Evolutionary conservation across 768 basidiomycete species (phyloP).

Genomic region (Tricholoma flavovirens): DNA sequence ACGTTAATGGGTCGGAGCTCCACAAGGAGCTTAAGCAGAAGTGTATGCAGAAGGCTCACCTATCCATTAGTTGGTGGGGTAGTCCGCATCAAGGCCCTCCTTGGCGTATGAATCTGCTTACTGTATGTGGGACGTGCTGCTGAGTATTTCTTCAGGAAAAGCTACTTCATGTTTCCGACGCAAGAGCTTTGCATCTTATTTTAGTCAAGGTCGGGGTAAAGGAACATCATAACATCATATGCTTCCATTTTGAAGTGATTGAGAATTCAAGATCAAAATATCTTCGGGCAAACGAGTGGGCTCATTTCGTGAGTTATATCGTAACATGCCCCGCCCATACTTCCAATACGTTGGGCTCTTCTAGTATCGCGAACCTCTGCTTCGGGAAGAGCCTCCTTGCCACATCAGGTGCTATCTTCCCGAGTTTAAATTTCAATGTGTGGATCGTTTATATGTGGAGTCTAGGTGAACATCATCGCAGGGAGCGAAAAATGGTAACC

Average conservation of each 20-base stretch:
- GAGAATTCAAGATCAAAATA: conserved; percentile 10
- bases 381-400: conserved; percentile 4
- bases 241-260: too few species aligned
- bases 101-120: too few species aligned
- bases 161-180: conserved; percentile 30
- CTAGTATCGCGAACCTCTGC: too few species aligned
- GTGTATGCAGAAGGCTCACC: too few species aligned
- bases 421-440: too few species aligned
- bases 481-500: conserved; percentile 31
- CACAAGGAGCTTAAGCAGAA: too few species aligned
- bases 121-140: too few species aligned
- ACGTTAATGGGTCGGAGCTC: too few species aligned
- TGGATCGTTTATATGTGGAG: not conserved
- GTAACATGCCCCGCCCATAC: too few species aligned
- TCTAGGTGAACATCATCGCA: conserved; percentile 14
- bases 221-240: too few species aligned
- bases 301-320: too few species aligned
- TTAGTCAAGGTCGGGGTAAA: conserved; percentile 29
- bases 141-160: conserved; percentile 3
- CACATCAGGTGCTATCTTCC: conserved; percentile 4
- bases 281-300: conserved; percentile 32
- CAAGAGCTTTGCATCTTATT: conserved; percentile 30
- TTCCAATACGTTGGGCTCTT: too few species aligned
- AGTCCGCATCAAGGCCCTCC: conserved; percentile 11
- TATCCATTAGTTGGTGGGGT: conserved; percentile 11